These are phyloP conservation scores for Aspergillus sclerotiicarbonarius DNA, from an alignment of 495 filamentous ascomycete species.

Conservation along the genomic window DNA sequence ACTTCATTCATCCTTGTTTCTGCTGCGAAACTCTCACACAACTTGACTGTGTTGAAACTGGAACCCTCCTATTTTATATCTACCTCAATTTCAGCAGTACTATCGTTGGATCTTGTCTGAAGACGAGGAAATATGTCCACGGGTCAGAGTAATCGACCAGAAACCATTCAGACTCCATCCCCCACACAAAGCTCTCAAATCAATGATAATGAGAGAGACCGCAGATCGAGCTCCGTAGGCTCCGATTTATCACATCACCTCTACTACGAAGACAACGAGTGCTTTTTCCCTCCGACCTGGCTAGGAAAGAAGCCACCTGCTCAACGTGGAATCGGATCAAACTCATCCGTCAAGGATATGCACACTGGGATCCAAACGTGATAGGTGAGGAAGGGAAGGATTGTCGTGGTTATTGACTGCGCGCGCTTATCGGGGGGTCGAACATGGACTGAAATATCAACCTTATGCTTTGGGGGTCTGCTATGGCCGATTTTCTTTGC, in stretches of 20 bases:
- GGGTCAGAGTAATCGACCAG: not conserved
- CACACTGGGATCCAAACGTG: not conserved
- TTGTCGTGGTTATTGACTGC: not conserved
- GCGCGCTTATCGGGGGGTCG: too few relatives aligned
- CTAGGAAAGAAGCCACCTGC: slow-evolving; percentile 25
- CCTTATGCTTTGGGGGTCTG: too few relatives aligned
- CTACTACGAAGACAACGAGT: slow-evolving; percentile 42
- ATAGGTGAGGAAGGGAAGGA: not conserved
- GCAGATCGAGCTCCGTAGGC: slow-evolving; percentile 7
- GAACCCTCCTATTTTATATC: not conserved
- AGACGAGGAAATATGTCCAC: not conserved
- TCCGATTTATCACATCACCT: slow-evolving; percentile 31
- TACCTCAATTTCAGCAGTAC: not conserved
- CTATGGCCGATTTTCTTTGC: too few relatives aligned
- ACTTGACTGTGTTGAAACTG: not conserved
- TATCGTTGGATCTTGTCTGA: not conserved
- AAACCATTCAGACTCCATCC: not conserved
- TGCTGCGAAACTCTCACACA: not conserved
- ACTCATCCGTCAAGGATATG: not conserved
- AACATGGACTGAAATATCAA: not conserved
- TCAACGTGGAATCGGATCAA: not conserved
- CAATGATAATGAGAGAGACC: not conserved
- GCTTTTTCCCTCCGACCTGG: slow-evolving; percentile 41
- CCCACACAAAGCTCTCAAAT: not conserved
- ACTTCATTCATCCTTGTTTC: not conserved